These are phyloP conservation scores for Xerocomus brunneocitrinus DNA, from an alignment of 768 basidiomycete genomes.

Conservation along the genomic window DNA sequence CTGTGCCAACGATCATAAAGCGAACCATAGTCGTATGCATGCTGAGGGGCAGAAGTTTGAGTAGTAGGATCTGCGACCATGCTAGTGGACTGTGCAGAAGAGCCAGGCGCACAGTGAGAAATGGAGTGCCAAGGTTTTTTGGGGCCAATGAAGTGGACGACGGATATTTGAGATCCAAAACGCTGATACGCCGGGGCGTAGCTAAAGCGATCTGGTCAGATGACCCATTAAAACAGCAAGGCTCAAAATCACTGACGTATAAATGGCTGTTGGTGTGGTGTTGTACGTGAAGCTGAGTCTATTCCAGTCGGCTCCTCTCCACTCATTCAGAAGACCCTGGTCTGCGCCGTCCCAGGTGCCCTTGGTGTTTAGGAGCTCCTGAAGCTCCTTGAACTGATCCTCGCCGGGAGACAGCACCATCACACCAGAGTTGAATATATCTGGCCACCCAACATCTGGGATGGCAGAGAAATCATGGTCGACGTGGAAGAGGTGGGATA, in stretches of 20 bases:
- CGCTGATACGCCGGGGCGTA: slow-evolving; percentile 97
- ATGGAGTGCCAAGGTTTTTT: slow-evolving; percentile 92
- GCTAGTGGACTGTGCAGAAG: slow-evolving; percentile 31
- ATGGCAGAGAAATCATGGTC: slow-evolving; percentile 86
- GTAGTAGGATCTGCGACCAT: slow-evolving; percentile 25
- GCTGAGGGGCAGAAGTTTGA: slow-evolving; percentile 17
- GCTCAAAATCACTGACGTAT: slow-evolving; percentile 63
- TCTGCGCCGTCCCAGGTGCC: slow-evolving; percentile 99
- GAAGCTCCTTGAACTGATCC: slow-evolving; percentile 76
- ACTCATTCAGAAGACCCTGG: slow-evolving; percentile 95
- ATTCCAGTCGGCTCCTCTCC: slow-evolving; percentile 84
- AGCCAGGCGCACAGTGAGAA: slow-evolving; percentile 60
- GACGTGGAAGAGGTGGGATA: slow-evolving; percentile 87
- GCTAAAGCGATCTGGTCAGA: slow-evolving; percentile 39
- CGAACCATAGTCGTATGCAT: slow-evolving; percentile 69
- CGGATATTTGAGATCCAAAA: slow-evolving; percentile 81
- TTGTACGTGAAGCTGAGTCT: slow-evolving; percentile 97
- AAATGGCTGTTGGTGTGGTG: slow-evolving; percentile 94
- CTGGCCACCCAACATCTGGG: slow-evolving; percentile 98
- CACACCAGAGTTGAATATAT: slow-evolving; percentile 98
- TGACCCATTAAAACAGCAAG: slow-evolving; percentile 22
- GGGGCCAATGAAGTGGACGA: slow-evolving; percentile 92
- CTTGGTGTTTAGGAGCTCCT: slow-evolving; percentile 62
- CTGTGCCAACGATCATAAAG: slow-evolving; percentile 89
- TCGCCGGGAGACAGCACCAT: slow-evolving; percentile 81